phyloP scores from a whole-genome alignment of 1,284 basidiomycete genomes.

The Fistulinella cinereoalba region DNA sequence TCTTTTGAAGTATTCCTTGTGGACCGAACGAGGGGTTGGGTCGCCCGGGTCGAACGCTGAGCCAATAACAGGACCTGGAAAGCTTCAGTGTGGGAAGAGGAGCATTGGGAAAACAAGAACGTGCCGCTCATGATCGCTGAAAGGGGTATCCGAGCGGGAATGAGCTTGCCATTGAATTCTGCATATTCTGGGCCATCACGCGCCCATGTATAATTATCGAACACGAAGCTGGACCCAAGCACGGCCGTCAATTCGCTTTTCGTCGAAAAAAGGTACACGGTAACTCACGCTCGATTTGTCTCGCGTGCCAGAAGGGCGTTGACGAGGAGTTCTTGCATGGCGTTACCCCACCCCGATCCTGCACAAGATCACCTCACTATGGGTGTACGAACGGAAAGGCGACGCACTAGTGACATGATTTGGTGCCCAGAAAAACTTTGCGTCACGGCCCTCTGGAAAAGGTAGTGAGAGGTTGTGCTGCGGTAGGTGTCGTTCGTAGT shows the following conservation, averaged over 20 bases:
- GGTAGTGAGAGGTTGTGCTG: slow-evolving; percentile 44
- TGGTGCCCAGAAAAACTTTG: slow-evolving; percentile 46
- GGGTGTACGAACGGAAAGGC: background rate
- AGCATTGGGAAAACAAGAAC: slow-evolving; percentile 9
- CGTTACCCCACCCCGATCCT: slow-evolving; percentile 59
- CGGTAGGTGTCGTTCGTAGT: slow-evolving; percentile 45
- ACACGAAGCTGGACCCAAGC: slow-evolving; percentile 36
- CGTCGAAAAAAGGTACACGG: background rate
- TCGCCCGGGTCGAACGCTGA: slow-evolving; percentile 27
- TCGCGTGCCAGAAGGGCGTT: slow-evolving; percentile 48
- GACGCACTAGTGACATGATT: slow-evolving; percentile 47
- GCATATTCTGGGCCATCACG: slow-evolving; percentile 31
- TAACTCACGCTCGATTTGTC: slow-evolving; percentile 45
- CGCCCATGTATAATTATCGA: slow-evolving; percentile 42
- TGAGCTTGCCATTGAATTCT: slow-evolving; percentile 39
- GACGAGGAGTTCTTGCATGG: slow-evolving; percentile 52
- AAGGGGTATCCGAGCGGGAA: slow-evolving; percentile 42
- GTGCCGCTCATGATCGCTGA: slow-evolving; percentile 41
- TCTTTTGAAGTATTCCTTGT: slow-evolving; percentile 40
- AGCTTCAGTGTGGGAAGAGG: background rate
- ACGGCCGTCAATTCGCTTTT: background rate
- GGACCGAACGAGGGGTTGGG: slow-evolving; percentile 41
- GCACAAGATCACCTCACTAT: background rate
- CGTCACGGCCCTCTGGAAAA: slow-evolving; percentile 41
- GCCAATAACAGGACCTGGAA: slow-evolving; percentile 38